Evolutionary conservation across 805 yeast species (phyloP).

Genomic region (Yamadazyma phyllophila): DNA sequence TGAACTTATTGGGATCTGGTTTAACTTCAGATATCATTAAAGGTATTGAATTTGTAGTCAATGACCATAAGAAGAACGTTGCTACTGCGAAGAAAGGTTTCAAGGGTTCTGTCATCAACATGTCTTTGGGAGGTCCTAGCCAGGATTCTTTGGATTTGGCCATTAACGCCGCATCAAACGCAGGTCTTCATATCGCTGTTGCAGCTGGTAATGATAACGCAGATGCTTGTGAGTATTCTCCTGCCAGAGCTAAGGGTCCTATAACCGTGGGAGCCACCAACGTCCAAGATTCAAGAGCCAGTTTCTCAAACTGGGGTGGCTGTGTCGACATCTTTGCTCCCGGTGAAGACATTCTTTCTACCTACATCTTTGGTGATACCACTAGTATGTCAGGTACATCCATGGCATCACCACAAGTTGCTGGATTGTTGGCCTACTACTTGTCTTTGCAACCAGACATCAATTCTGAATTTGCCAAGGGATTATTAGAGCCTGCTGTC

Average conservation of each 20-base stretch:
- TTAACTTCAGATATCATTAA: slow-evolving; percentile 42
- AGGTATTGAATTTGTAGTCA: slow-evolving; percentile 40
- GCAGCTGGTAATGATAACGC: slow-evolving; percentile 64
- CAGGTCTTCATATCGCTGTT: slow-evolving; percentile 58
- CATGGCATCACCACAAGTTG: slow-evolving; percentile 62
- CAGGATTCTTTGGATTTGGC: slow-evolving; percentile 56
- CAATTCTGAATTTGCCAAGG: slow-evolving; percentile 46
- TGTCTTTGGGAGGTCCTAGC: slow-evolving; percentile 61
- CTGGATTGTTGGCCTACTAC: slow-evolving; percentile 56
- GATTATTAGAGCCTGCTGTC: slow-evolving; percentile 49
- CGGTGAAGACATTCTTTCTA: slow-evolving; percentile 54
- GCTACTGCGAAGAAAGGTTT: slow-evolving; percentile 37
- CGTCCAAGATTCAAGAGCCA: slow-evolving; percentile 44
- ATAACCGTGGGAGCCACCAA: slow-evolving; percentile 53
- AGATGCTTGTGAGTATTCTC: slow-evolving; percentile 60
- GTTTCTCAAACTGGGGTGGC: slow-evolving; percentile 53
- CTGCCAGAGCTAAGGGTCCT: slow-evolving; percentile 56
- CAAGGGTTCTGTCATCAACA: slow-evolving; percentile 61
- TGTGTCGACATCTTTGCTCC: slow-evolving; percentile 57
- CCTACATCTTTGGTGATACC: slow-evolving; percentile 56
- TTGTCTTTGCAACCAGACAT: slow-evolving; percentile 54
- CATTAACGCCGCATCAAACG: slow-evolving; percentile 55
- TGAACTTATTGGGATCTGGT: slow-evolving; percentile 40
- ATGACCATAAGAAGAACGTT: slow-evolving; percentile 31
- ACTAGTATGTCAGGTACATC: slow-evolving; percentile 60